Percentiles rank a stretch among this genome's conserved stretches.
Evolutionary conservation across 2,329 filamentous ascomycete genomes (phyloP).

Genomic region (Sporothrix protearum): DNA sequence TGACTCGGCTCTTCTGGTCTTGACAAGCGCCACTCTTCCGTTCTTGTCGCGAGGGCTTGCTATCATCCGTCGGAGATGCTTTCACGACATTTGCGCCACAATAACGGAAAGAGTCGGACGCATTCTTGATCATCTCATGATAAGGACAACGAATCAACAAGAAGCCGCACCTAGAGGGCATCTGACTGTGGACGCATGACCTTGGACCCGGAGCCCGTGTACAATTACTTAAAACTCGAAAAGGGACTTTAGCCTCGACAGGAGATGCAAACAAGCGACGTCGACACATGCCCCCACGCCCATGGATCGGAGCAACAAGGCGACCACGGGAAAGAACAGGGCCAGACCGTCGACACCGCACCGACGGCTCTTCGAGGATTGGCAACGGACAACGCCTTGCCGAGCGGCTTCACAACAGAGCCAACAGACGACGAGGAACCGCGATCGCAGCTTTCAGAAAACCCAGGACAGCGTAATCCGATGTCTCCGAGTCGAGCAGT

Average conservation of each 20-base stretch:
- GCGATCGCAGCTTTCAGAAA: not conserved
- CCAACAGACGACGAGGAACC: not conserved
- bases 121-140: not conserved
- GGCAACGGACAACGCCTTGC: not conserved
- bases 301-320: slow-evolving; percentile 14
- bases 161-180: not conserved
- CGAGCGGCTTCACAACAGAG: not conserved
- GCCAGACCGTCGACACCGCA: not conserved
- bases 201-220: not conserved
- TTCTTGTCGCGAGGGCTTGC: not conserved
- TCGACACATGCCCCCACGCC: not conserved
- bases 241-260: not conserved
- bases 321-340: slow-evolving; percentile 1
- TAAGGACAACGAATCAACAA: not conserved
- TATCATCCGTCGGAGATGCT: slow-evolving; percentile 11
- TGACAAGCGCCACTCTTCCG: not conserved
- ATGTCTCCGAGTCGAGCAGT: not conserved
- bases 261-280: slow-evolving; percentile 13
- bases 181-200: not conserved
- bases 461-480: not conserved
- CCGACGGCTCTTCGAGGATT: not conserved
- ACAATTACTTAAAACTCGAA: not conserved
- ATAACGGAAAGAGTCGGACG: slow-evolving; percentile 1
- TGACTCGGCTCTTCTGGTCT: not conserved
- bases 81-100: not conserved